Percentiles rank a stretch among this genome's conserved stretches.
phyloP scores from a whole-genome alignment of 2,329 filamentous ascomycete species.

The Stagonosporopsis chrysanthemi region DNA sequence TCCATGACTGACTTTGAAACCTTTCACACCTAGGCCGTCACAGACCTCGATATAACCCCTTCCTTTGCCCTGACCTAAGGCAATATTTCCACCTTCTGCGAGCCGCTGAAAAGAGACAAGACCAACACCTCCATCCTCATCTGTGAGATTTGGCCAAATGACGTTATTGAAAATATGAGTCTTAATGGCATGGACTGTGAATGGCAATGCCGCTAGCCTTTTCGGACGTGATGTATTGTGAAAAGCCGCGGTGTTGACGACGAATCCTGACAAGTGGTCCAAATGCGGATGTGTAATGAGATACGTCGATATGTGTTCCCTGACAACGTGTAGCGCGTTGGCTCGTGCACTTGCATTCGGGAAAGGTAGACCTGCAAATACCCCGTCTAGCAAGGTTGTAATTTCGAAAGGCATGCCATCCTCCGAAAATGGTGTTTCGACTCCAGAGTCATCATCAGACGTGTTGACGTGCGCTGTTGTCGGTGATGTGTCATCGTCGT shows the following conservation, averaged over 20 bases:
- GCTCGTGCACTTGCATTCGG: slow-evolving; percentile 71
- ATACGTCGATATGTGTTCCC: slow-evolving; percentile 82
- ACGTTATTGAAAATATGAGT: slow-evolving; percentile 96
- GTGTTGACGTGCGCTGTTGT: slow-evolving; percentile 26
- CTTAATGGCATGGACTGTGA: slow-evolving; percentile 91
- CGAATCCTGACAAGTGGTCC: slow-evolving; percentile 90
- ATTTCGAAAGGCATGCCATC: slow-evolving; percentile 53
- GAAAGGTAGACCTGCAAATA: slow-evolving; percentile 81
- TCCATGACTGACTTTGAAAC: slow-evolving; percentile 87
- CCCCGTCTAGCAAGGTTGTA: slow-evolving; percentile 67
- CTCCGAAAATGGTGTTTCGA: slow-evolving; percentile 37
- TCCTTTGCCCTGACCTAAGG: slow-evolving; percentile 79
- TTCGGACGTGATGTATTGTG: slow-evolving; percentile 81
- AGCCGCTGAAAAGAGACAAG: slow-evolving; percentile 89
- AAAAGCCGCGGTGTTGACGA: slow-evolving; percentile 89
- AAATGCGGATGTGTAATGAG: slow-evolving; percentile 97
- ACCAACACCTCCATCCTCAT: slow-evolving; percentile 93
- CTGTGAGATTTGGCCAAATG: slow-evolving; percentile 96
- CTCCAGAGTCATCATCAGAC: slow-evolving; percentile 42
- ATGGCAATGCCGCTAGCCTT: slow-evolving; percentile 82
- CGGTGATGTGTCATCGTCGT: slow-evolving; percentile 38
- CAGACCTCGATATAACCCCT: slow-evolving; percentile 88
- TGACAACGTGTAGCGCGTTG: slow-evolving; percentile 82
- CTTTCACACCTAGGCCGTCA: slow-evolving; percentile 87
- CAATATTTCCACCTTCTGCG: slow-evolving; percentile 85